phyloP scores from a whole-genome alignment of 257 asterid species.

The Rauvolfia tetraphylla region DNA sequence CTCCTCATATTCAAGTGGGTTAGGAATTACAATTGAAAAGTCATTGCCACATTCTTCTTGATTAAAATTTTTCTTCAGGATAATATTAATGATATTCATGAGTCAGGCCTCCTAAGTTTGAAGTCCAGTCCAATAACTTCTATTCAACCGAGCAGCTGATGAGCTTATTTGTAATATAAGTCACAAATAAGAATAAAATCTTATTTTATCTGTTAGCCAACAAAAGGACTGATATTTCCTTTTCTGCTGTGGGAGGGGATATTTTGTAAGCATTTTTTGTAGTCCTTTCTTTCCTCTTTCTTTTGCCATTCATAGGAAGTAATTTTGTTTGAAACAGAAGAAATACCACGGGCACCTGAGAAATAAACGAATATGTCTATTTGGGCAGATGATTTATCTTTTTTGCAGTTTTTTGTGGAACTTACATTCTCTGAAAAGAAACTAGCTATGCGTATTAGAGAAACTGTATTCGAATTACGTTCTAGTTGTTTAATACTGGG shows the following conservation, averaged over 20 bases:
- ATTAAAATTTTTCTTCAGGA: neutral
- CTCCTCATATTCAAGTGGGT: conserved; percentile 96
- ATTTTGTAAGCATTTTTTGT: neutral
- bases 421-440: neutral
- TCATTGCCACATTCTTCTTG: neutral
- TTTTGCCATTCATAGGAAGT: neutral
- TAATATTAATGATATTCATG: neutral
- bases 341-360: neutral
- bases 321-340: neutral
- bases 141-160: neutral
- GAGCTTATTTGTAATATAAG: neutral
- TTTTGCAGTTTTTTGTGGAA: neutral
- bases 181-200: neutral
- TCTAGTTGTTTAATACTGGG: neutral
- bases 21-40: conserved; percentile 1
- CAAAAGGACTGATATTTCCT: neutral
- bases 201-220: neutral
- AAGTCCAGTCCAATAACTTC: neutral
- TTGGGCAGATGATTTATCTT: neutral
- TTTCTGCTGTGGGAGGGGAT: neutral
- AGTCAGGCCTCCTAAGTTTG: neutral
- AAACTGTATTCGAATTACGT: neutral
- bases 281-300: neutral
- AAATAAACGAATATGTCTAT: neutral
- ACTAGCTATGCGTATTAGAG: neutral